Base-by-base conservation (phyloP, 495 filamentous ascomycete genomes). In the Copromyces sp. region DNA sequence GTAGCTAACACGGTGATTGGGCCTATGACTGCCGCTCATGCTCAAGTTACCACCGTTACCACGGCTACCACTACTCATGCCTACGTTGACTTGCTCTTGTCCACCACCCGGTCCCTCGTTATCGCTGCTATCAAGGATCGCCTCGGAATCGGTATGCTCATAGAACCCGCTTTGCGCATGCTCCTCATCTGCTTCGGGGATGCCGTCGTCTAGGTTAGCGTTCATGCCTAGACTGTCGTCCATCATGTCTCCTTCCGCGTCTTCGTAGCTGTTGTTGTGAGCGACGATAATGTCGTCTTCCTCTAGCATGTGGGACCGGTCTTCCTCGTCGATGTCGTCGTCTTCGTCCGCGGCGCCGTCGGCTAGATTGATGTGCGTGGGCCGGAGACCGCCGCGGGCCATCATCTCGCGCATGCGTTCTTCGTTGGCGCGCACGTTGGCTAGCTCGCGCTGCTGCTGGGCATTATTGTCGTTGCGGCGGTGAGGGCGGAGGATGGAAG, bases 61-160 rank as follows among this genome's bases (percentile, higher is more conserved):
- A 37, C 35, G 35, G 35, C 35, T 37, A 37, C 35, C 35, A 5
- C 35, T 37, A 37, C 35, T 5, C 35, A 37, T 8, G 73, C 35
- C 8, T 68, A 65, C 12, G 77, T 40, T 53, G 80, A 82, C 76
- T 76, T 80, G 72, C 77, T 75, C 71, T 75, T 75, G 59, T 35
- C 59, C 74, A 24, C 24, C 24, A 24, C 24, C 24, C 24, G 24
- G 24, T 9, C 75, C 74, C 2, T 80, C 77, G 16, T 83, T 78
- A 37, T 85, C 84, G 29, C 53, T 65, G 39, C 81, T 82, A 75
- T 78, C 85, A 53, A 76, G 82, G 29, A 92, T 80, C n/a, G 86
- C 87, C 74, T 95, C 93, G 8, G 92, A 93, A 81, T 97, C 93
- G 29, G 93, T 97, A 76, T 97, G 93, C 81, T 92, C 88, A 76